Conservation (phyloP, 331 rosid species). For the Pyracantha coccinea region DNA sequence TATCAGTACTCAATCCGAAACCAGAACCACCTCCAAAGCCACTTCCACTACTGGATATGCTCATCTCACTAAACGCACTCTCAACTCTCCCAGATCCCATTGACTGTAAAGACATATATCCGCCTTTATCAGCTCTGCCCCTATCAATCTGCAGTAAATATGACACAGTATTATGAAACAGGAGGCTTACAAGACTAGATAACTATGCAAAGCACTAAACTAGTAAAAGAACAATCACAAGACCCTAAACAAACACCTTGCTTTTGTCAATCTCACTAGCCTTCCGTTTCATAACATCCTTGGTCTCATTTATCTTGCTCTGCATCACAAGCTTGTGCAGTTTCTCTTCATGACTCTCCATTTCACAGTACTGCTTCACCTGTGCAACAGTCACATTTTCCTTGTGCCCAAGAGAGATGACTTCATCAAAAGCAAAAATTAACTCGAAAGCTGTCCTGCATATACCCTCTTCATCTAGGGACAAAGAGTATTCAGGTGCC, state of each 20-base stretch:
- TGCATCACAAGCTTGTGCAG: constrained; percentile 85
- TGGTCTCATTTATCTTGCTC: constrained; percentile 93
- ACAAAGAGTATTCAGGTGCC: constrained; percentile 82
- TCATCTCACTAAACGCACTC: constrained; percentile 59
- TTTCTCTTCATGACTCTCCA: constrained; percentile 98
- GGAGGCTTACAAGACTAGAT: background rate
- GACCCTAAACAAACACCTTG: constrained; percentile 52
- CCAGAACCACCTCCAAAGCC: constrained; percentile 90
- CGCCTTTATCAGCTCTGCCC: constrained; percentile 85
- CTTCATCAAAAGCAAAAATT: constrained; percentile 96
- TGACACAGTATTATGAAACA: background rate
- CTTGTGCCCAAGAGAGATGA: constrained; percentile 89
- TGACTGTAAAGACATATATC: constrained; percentile 63
- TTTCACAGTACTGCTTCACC: constrained; percentile 87
- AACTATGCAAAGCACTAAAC: background rate
- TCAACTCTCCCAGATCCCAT: constrained; percentile 94
- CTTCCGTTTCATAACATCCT: constrained; percentile 95
- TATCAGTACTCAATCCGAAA: constrained; percentile 58
- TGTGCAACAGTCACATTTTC: constrained; percentile 79
- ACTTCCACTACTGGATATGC: constrained; percentile 68
- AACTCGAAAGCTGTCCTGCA: constrained; percentile 85
- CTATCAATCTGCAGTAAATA: constrained; percentile 67
- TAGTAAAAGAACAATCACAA: background rate
- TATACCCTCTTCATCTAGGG: constrained; percentile 92
- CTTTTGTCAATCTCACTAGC: constrained; percentile 98